phyloP scores from a whole-genome alignment of 2,329 filamentous ascomycete species.

The Colletotrichum camelliae region DNA sequence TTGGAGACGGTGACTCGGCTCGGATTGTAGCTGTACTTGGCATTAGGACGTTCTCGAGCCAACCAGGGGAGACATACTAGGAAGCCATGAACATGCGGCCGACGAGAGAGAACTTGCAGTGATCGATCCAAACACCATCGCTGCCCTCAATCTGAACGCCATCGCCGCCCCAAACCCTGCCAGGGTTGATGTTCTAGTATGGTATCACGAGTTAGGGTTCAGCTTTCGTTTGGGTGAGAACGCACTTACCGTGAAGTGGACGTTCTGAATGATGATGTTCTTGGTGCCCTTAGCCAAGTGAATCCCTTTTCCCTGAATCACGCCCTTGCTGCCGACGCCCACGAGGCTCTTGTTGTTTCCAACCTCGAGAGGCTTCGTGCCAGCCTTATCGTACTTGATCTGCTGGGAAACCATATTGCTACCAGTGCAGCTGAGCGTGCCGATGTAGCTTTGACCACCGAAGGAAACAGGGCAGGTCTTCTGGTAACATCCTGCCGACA shows the following conservation, averaged over 20 bases:
- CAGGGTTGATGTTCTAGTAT: conserved; percentile 39
- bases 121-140: conserved; percentile 40
- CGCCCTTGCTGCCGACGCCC: conserved; percentile 26
- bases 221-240: too few species aligned
- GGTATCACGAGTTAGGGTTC: background rate
- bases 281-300: conserved; percentile 43
- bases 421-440: conserved; percentile 25
- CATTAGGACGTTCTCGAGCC: background rate
- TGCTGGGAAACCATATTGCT: conserved; percentile 13
- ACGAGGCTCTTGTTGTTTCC: conserved; percentile 33
- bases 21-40: background rate
- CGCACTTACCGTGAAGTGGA: conserved; percentile 30
- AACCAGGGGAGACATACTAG: background rate
- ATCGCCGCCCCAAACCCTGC: conserved; percentile 42
- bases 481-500: conserved; percentile 19
- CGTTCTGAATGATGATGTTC: conserved; percentile 58
- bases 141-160: conserved; percentile 34
- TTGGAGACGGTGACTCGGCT: conserved; percentile 37
- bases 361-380: conserved; percentile 22
- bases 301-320: conserved; percentile 43
- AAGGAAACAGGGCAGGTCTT: background rate
- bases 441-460: conserved; percentile 29
- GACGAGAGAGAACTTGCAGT: conserved; percentile 45
- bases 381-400: conserved; percentile 28
- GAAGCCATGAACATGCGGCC: conserved; percentile 46